Percentiles rank a stretch among this genome's conserved stretches.
Evolutionary conservation across 768 basidiomycete genomes (phyloP).

Genomic region (Russula sp.): DNA sequence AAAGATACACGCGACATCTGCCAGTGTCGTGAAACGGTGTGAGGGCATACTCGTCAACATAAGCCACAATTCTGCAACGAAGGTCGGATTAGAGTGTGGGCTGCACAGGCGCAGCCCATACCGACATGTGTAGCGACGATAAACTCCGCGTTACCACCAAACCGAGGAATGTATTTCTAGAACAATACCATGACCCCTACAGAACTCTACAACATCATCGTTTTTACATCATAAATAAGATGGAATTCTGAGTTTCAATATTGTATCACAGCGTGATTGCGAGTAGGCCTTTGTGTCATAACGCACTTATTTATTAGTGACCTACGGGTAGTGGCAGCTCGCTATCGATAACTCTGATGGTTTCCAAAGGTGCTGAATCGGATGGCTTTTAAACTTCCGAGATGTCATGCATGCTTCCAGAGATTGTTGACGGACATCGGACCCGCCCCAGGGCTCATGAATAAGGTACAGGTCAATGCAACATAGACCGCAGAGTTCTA

Average conservation of each 20-base stretch:
- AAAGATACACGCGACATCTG: constrained; percentile 32
- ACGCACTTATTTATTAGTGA: constrained; percentile 55
- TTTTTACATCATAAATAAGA: constrained; percentile 61
- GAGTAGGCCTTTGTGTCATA: not conserved
- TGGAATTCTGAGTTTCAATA: constrained; percentile 36
- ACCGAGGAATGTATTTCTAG: constrained; percentile 46
- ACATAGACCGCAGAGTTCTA: constrained; percentile 47
- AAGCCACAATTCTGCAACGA: constrained; percentile 57
- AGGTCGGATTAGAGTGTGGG: constrained; percentile 62
- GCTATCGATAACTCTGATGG: constrained; percentile 46
- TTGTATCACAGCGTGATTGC: constrained; percentile 4
- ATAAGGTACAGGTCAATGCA: constrained; percentile 69
- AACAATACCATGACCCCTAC: constrained; percentile 47
- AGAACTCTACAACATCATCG: constrained; percentile 50
- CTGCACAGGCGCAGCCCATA: constrained; percentile 68
- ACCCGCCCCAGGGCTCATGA: constrained; percentile 60
- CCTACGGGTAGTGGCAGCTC: constrained; percentile 46
- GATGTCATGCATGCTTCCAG: constrained; percentile 63
- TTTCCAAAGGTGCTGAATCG: constrained; percentile 60
- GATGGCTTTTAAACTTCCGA: constrained; percentile 49
- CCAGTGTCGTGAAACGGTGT: not conserved
- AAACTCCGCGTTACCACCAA: not conserved
- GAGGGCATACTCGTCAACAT: not conserved
- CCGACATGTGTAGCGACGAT: constrained; percentile 31
- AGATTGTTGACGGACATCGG: constrained; percentile 46